Evolutionary conservation across 179 eudicot genomes (phyloP).

Genomic region (Patellifolia procumbens): DNA sequence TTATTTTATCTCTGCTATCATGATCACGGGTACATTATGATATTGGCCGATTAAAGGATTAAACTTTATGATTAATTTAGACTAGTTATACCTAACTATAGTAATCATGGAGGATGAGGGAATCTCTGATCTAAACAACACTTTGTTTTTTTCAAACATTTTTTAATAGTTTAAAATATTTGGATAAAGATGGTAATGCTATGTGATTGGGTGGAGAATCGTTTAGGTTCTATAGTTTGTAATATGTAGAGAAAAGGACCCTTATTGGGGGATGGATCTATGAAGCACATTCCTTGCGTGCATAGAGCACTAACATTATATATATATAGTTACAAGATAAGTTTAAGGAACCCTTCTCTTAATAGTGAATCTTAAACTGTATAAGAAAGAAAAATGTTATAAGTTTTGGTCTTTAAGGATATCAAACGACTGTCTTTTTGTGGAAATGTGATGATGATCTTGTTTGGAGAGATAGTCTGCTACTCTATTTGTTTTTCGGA

Average conservation of each 20-base stretch:
- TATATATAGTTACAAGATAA: too few species aligned
- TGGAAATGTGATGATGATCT: too few species aligned
- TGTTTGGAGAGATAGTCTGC: too few species aligned
- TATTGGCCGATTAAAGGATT: background rate
- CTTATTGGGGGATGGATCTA: background rate
- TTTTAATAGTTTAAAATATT: background rate
- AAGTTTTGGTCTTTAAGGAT: too few species aligned
- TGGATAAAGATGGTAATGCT: constrained; percentile 11
- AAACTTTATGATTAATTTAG: constrained; percentile 24
- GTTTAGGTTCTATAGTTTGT: background rate
- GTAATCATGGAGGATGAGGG: constrained; percentile 38
- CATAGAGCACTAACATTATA: too few species aligned
- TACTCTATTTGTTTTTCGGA: too few species aligned
- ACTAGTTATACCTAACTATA: constrained; percentile 29
- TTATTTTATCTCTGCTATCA: constrained; percentile 29
- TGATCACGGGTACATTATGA: constrained; percentile 36
- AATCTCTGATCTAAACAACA: constrained; percentile 34
- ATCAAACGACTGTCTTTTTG: too few species aligned
- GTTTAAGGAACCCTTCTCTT: too few species aligned
- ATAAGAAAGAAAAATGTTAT: too few species aligned
- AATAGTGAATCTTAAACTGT: too few species aligned
- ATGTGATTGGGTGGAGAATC: constrained; percentile 13
- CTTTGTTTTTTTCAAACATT: background rate
- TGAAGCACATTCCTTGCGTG: constrained; percentile 20
- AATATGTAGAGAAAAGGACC: background rate